Base-by-base conservation (phyloP, 805 yeast genomes). In the Yarrowia phangngaensis region DNA sequence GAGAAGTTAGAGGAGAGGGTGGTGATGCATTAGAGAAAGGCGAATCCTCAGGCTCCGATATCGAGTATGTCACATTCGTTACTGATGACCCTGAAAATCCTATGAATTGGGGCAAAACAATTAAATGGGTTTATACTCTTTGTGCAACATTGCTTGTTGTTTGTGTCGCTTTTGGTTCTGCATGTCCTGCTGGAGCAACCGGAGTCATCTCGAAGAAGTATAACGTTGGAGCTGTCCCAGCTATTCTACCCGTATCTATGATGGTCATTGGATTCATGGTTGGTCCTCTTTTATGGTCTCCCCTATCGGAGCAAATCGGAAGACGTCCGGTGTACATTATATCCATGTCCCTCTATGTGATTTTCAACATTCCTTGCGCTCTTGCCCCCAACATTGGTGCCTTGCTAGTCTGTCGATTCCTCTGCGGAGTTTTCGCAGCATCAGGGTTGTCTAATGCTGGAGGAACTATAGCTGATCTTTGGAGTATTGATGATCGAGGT, bases 231-330 rank as follows among this genome's bases (percentile, higher is more conserved):
- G 62, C 69, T 2, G 95, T 84, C 63, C 96, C 87, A 15, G 78
- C 95, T 8, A 80, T 79, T 24, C 70, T 88, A 55, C 69, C 90
- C 0, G 84, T 89, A 55, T 84, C 95, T 0, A 67, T 88, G 26
- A 87, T 86, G 95, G 95, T 88, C 45, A 61, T 84, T 19, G 97
- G 96, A 6, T 87, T 88, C 61, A 74, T 89, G 17, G 72, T 86
- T 20, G 96, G 96, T 32, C 95, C 95, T 0, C 69, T 88, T 54
- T 55, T 87, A 17, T 88, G 95, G 94, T 84, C 95, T 11, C 96
- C 96, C 8, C 68, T 87, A 28, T 76, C 86, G 22, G 97, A 88
- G 66, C 80, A 81, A 59, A 78, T 80, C 57, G 96, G 97, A 38
- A 76, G 97, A 66, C 74, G 85, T 56, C 84, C 88, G 4, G 90